Evolutionary conservation across 2,329 filamentous ascomycete genomes (phyloP).

Genomic region (Leptographium galeiforme): DNA sequence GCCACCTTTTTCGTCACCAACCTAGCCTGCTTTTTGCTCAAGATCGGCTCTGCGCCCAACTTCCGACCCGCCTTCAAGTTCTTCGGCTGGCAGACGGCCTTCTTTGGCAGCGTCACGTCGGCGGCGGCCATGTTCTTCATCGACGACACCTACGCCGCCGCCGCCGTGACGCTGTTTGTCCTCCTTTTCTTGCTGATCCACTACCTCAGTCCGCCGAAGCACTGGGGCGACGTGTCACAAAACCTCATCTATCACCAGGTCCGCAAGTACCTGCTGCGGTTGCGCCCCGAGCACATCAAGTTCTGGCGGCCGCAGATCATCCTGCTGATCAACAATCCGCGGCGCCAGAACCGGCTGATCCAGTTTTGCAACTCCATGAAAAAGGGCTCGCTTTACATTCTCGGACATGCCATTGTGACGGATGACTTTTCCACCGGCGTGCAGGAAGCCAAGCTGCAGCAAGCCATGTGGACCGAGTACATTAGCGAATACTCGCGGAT

Average conservation of each 20-base stretch:
- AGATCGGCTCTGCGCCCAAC: slow-evolving; percentile 78
- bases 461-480: slow-evolving; percentile 72
- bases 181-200: slow-evolving; percentile 76
- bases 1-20: slow-evolving; percentile 84
- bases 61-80: slow-evolving; percentile 82
- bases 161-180: slow-evolving; percentile 59
- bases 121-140: slow-evolving; percentile 83
- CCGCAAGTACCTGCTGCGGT: slow-evolving; percentile 70
- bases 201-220: slow-evolving; percentile 71
- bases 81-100: slow-evolving; percentile 76
- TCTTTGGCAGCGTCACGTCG: slow-evolving; percentile 60
- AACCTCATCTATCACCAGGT: slow-evolving; percentile 80
- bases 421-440: slow-evolving; percentile 68
- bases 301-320: slow-evolving; percentile 87
- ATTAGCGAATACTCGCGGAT: slow-evolving; percentile 71
- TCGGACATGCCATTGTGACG: slow-evolving; percentile 79
- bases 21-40: slow-evolving; percentile 72
- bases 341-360: slow-evolving; percentile 70
- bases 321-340: slow-evolving; percentile 67
- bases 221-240: slow-evolving; percentile 83
- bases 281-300: slow-evolving; percentile 80
- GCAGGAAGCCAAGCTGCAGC: slow-evolving; percentile 67
- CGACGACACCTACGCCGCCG: slow-evolving; percentile 65
- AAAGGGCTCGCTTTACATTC: slow-evolving; percentile 72
- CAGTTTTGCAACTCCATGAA: slow-evolving; percentile 88